A percentile compares a stretch with the other conserved stretches of the same genome.
phyloP scores from a whole-genome alignment of 2,329 filamentous ascomycete species.

The Biscogniauxia sp. region DNA sequence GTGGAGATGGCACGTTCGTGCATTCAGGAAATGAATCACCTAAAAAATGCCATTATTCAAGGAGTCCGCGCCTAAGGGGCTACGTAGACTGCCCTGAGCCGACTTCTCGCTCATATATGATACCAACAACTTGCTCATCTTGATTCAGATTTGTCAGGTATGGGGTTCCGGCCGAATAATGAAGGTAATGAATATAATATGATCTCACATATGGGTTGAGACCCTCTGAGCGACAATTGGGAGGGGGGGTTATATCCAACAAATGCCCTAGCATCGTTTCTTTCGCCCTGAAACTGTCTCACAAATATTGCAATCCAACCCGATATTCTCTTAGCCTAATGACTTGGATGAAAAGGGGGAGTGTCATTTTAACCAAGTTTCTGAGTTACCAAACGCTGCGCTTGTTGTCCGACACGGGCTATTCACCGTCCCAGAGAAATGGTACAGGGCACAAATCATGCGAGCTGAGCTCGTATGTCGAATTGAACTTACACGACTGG shows the following conservation, averaged over 20 bases:
- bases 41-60: not conserved
- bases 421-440: not conserved
- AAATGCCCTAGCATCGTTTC: not conserved
- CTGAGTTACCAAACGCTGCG: not conserved
- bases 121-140: not conserved
- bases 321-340: not conserved
- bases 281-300: not conserved
- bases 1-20: conserved; percentile 69
- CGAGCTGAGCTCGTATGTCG: not conserved
- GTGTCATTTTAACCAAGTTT: not conserved
- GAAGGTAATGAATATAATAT: not conserved
- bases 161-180: not conserved
- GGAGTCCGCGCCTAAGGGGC: not conserved
- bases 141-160: not conserved
- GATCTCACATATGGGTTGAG: not conserved
- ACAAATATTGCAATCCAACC: not conserved
- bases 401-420: not conserved
- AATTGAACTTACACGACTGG: not conserved
- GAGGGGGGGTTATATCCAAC: not conserved
- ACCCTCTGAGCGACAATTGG: not conserved
- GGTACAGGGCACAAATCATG: not conserved
- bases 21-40: conserved; percentile 50
- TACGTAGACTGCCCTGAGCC: not conserved
- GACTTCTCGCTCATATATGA: not conserved
- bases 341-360: not conserved